Conservation (phyloP, 192 early-diverging fungal genomes). For the Mortierella claussenii region DNA sequence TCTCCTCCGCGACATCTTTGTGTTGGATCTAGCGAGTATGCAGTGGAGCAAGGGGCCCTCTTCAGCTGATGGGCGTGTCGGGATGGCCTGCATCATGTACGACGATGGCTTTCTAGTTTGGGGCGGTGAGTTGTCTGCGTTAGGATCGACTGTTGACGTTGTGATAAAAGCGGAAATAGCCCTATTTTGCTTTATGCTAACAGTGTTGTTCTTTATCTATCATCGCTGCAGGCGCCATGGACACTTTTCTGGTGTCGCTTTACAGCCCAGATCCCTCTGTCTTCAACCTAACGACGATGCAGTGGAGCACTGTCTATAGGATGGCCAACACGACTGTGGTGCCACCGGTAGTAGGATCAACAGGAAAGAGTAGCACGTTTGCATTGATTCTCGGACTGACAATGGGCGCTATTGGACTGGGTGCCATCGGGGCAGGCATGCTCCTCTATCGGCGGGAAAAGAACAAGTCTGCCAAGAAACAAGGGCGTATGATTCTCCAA, state of each 20-base stretch:
- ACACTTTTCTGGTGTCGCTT: slow-evolving; percentile 1
- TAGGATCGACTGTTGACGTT: too few relatives aligned
- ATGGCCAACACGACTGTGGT: neutral
- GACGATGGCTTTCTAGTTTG: slow-evolving; percentile 33
- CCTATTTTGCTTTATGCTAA: neutral
- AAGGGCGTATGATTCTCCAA: neutral
- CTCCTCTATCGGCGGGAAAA: slow-evolving; percentile 16
- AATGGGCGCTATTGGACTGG: neutral
- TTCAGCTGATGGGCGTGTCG: neutral
- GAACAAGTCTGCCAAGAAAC: slow-evolving; percentile 8
- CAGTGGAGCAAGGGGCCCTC: slow-evolving; percentile 11
- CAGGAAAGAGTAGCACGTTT: neutral
- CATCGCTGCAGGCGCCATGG: slow-evolving; percentile 12
- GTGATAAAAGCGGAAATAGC: too few relatives aligned
- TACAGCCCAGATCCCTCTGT: neutral
- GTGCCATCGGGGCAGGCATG: neutral
- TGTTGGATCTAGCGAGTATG: slow-evolving; percentile 24
- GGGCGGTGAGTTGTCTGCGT: slow-evolving; percentile 16
- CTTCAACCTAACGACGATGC: slow-evolving; percentile 11
- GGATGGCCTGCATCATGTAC: slow-evolving; percentile 24
- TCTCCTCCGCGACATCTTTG: slow-evolving; percentile 12
- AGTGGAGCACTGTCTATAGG: slow-evolving; percentile 11
- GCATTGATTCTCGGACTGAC: slow-evolving; percentile 3
- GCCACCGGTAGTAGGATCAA: too few relatives aligned
- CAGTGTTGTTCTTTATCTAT: neutral